Evolutionary conservation across 129 eudicot species (phyloP), one percentile per base, ranked within the genome.

Genomic region (Helichrysum umbraculigerum): DNA sequence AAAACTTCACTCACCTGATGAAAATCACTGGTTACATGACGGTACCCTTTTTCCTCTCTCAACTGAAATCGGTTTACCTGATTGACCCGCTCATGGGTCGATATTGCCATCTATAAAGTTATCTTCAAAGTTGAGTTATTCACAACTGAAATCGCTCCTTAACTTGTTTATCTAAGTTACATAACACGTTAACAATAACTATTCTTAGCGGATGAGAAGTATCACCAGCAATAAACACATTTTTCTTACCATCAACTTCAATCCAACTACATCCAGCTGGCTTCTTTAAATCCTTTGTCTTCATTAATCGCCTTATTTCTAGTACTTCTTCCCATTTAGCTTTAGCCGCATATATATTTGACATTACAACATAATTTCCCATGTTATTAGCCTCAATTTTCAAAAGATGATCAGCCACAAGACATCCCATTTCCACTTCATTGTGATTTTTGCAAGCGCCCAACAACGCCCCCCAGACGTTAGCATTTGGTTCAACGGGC

Each of bases 201-300:
- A n/a, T 66, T 75, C 90, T 71, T 25, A 76, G 30, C 17, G 92
- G 91, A 81, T 88, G 97, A 69, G 87, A 86, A 76, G 30, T 85
- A 74, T 93, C 96, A 7, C 90, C 98, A 59, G 96, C 96, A 6
- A 82, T 71, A 84, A 88, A 93, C 56, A 82, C 75, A 79, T 79
- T 82, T 78, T 87, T 88, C 51, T 19, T 78, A 60, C 82, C 83
- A 37, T 85, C 91, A 74, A 88, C 91, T 83, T 90, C 96, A 72
- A 89, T 83, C 98, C 98, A 93, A 81, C 96, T 88, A 80, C 92
- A 88, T 17, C 98, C 98, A 44, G 92, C 96, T 6, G 86, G 83
- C 70, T 90, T 93, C 74, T 85, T 90, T 82, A 92, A 64, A 79
- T 93, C 89, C 64, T 78, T 88, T 34, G 37, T 79, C 84, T 77